Conservation (phyloP, 805 yeast species). For the Candida verbasci region DNA sequence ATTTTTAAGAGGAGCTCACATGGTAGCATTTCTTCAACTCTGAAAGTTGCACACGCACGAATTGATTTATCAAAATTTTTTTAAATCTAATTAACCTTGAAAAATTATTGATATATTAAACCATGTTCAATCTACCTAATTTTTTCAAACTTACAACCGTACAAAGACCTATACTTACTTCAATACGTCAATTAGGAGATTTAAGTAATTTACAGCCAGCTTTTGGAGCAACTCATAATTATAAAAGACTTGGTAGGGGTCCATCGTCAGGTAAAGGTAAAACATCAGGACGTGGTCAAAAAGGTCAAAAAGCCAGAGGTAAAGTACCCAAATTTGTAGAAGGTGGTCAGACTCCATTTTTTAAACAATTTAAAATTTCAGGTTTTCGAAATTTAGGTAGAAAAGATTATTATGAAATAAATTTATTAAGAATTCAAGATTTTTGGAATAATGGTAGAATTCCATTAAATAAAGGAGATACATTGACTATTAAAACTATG, state of each 20-base stretch:
- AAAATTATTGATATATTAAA: neutral
- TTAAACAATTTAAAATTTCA: constrained; percentile 77
- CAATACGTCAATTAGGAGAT: constrained; percentile 38
- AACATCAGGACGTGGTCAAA: constrained; percentile 95
- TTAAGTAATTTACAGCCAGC: constrained; percentile 57
- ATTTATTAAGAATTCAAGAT: constrained; percentile 64
- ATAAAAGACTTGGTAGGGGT: constrained; percentile 90
- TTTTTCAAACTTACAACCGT: neutral
- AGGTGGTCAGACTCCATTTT: constrained; percentile 97
- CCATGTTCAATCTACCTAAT: constrained; percentile 6
- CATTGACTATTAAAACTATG: constrained; percentile 73
- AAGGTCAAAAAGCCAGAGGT: constrained; percentile 97
- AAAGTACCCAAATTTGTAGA: constrained; percentile 91
- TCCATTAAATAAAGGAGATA: constrained; percentile 51
- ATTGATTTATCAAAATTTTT: neutral
- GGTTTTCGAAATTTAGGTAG: constrained; percentile 74
- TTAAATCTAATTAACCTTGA: neutral
- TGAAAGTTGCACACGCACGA: neutral
- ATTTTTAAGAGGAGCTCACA: neutral
- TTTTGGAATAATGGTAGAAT: constrained; percentile 69
- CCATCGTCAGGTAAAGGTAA: constrained; percentile 91
- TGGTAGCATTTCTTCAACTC: neutral
- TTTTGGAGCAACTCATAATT: constrained; percentile 53
- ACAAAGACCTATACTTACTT: neutral
- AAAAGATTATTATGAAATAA: constrained; percentile 51